Percentiles rank a stretch among this genome's conserved stretches.
Conservation (phyloP, 2,329 filamentous ascomycete species). For the Pestalotiopsis fici region DNA sequence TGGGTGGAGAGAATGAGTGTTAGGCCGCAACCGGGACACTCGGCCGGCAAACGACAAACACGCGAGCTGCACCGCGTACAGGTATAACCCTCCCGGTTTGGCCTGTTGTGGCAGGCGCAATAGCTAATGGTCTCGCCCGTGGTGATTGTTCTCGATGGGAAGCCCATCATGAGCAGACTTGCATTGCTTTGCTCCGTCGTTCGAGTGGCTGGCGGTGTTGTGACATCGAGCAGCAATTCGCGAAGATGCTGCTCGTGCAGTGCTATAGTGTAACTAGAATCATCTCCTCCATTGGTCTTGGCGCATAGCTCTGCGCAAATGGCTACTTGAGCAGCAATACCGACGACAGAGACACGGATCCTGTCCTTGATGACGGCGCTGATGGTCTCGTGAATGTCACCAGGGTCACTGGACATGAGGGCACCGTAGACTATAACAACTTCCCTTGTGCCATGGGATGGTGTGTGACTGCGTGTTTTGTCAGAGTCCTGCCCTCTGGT, state of each 20-base stretch:
- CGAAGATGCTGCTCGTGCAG: slow-evolving; percentile 86
- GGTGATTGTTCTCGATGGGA: slow-evolving; percentile 83
- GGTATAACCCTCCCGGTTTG: slow-evolving; percentile 81
- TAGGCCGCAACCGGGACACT: slow-evolving; percentile 88
- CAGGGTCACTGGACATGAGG: slow-evolving; percentile 85
- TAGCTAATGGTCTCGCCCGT: slow-evolving; percentile 66
- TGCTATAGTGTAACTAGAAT: slow-evolving; percentile 77
- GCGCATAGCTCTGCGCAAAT: slow-evolving; percentile 88
- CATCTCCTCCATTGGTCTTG: slow-evolving; percentile 83
- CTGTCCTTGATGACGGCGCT: slow-evolving; percentile 75
- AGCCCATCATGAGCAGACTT: slow-evolving; percentile 94
- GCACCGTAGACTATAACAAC: slow-evolving; percentile 91
- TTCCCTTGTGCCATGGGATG: slow-evolving; percentile 90
- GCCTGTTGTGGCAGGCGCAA: slow-evolving; percentile 87
- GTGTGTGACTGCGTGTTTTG: slow-evolving; percentile 68
- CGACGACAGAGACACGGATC: slow-evolving; percentile 86
- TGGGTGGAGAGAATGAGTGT: slow-evolving; percentile 95
- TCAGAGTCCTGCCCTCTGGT: slow-evolving; percentile 3
- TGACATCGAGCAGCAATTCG: slow-evolving; percentile 85
- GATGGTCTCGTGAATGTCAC: slow-evolving; percentile 93
- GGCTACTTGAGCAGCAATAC: slow-evolving; percentile 86
- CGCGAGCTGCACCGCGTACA: slow-evolving; percentile 88
- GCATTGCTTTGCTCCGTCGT: slow-evolving; percentile 59
- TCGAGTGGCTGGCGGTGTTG: slow-evolving; percentile 84
- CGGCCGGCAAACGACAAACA: slow-evolving; percentile 86